A percentile compares a stretch with the other conserved stretches of the same genome.
These are phyloP conservation scores for Xylaria cubensis DNA, from an alignment of 495 filamentous ascomycete species.

Conservation along the genomic window DNA sequence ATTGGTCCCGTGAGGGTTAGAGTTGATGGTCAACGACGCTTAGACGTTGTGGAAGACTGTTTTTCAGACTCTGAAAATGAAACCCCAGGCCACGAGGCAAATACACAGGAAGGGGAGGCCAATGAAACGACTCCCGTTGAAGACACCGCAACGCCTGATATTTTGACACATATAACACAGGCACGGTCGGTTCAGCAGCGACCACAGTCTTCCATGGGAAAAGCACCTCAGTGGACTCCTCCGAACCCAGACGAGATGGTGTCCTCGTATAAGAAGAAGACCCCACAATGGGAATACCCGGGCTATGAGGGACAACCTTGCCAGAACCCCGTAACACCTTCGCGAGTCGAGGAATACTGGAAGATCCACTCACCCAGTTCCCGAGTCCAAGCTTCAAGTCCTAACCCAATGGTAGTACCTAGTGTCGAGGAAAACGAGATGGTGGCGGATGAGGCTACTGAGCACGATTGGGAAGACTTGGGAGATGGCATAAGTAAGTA, in stretches of 20 bases:
- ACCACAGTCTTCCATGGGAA: not conserved
- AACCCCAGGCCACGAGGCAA: not conserved
- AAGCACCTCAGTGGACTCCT: not conserved
- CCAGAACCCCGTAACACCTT: not conserved
- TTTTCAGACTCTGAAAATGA: slow-evolving; percentile 31
- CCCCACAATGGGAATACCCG: not conserved
- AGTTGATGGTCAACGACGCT: slow-evolving; percentile 26
- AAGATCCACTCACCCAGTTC: not conserved
- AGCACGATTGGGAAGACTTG: not conserved
- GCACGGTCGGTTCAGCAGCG: not conserved
- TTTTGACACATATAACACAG: not conserved
- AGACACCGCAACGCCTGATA: not conserved
- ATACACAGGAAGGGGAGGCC: not conserved
- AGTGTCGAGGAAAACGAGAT: not conserved
- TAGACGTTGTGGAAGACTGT: slow-evolving; percentile 28
- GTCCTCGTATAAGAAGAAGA: not conserved
- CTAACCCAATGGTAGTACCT: not conserved
- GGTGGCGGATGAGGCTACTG: not conserved
- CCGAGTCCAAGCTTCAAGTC: not conserved
- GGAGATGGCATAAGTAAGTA: slow-evolving; percentile 3
- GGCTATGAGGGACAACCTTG: not conserved
- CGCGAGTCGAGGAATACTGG: not conserved
- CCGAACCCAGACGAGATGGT: not conserved
- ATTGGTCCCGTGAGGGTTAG: slow-evolving; percentile 33
- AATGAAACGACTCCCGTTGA: too few species aligned